These are phyloP conservation scores for Wolfiporia cocos DNA, from an alignment of 1,284 basidiomycete genomes.

Conservation along the genomic window DNA sequence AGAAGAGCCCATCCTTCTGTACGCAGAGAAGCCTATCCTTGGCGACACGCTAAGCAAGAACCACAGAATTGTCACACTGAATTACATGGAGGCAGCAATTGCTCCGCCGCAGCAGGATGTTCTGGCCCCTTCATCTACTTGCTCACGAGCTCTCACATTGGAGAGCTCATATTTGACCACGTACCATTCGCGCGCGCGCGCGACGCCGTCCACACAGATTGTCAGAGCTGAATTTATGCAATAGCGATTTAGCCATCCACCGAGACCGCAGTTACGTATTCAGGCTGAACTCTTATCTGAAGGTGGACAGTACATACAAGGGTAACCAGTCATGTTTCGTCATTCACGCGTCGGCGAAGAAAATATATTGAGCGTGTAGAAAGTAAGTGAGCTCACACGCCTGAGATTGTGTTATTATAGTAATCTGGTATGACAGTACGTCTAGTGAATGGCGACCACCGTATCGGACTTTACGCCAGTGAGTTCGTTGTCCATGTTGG, in stretches of 20 bases:
- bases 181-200: no score
- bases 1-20: no score
- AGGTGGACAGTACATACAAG: slow-evolving; percentile 39
- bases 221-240: no score
- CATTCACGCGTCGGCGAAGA: slow-evolving; percentile 34
- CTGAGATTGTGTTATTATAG: not conserved
- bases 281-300: slow-evolving; percentile 22
- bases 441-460: slow-evolving; percentile 42
- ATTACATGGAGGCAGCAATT: no score
- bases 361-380: slow-evolving; percentile 20
- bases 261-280: slow-evolving; percentile 43
- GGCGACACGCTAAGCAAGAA: no score
- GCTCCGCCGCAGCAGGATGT: no score
- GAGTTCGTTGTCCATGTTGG: slow-evolving; percentile 21
- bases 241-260: slow-evolving; percentile 25
- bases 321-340: slow-evolving; percentile 54
- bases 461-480: slow-evolving; percentile 43
- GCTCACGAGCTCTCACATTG: no score
- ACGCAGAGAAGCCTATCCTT: no score
- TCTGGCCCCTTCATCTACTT: no score
- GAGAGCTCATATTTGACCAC: no score
- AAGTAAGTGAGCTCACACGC: slow-evolving; percentile 26
- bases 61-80: no score
- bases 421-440: slow-evolving; percentile 8
- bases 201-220: no score